Evolutionary conservation across 495 filamentous ascomycete genomes (phyloP).

Genomic region (Clavariopsis aquatica): DNA sequence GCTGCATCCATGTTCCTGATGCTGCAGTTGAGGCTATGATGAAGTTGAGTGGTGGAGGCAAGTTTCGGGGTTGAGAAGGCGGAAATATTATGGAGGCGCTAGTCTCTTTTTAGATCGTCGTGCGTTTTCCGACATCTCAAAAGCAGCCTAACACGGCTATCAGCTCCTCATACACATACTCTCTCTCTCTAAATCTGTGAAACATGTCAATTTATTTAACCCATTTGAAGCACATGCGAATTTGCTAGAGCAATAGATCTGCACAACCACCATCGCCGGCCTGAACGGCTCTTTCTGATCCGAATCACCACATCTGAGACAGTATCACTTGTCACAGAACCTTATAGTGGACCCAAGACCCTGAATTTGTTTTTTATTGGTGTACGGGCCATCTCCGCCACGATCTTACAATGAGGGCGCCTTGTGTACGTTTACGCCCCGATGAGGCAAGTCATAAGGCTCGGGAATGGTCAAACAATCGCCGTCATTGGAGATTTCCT

Average conservation of each 20-base stretch:
- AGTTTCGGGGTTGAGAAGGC: background rate
- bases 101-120: background rate
- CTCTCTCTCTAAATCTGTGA: background rate
- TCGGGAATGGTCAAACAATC: background rate
- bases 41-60: background rate
- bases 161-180: background rate
- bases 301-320: background rate
- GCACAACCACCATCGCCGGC: background rate
- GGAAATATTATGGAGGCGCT: background rate
- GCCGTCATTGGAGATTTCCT: background rate
- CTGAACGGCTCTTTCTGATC: background rate
- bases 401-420: background rate
- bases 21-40: conserved; percentile 8
- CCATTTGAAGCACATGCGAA: background rate
- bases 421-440: background rate
- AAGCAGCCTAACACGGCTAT: background rate
- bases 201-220: background rate
- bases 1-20: conserved; percentile 26
- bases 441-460: background rate
- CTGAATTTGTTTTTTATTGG: background rate
- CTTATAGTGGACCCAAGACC: background rate
- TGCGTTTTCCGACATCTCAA: background rate
- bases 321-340: background rate
- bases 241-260: background rate
- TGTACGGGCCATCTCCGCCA: background rate